Evolutionary conservation across 352 stramenopile genomes (phyloP), one percentile per base, ranked within the genome.

Genomic region (Phytophthora multivora): DNA sequence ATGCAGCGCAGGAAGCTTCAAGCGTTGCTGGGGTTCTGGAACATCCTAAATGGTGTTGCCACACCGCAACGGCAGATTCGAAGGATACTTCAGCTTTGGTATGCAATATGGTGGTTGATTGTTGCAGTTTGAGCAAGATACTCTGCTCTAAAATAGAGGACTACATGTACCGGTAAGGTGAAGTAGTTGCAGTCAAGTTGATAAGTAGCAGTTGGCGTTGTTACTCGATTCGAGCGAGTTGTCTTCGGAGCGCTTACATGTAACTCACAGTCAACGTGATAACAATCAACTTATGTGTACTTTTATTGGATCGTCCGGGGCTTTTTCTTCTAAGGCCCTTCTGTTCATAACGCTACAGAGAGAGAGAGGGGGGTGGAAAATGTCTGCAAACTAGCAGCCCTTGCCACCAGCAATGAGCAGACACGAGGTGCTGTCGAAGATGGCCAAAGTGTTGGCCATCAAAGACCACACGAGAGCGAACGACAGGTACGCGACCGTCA

Each of bases 381-480:
- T 30, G 13, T 18, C 25, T 11, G 25, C 18, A 6, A 30, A 12
- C 46, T 72, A 77, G 48, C 73, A 82, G 19, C 73, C 71, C 5
- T 46, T 51, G 55, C 75, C 75, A 31, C 73, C 75, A 21, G 64
- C 75, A 59, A 85, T 77, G 3, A 69, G 15, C 10, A 82, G 50
- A 33, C 72, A 84, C 42, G 62, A 77, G 12, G 75, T 84, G 25
- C 59, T 65, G 16, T 73, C 58, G 42, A 72, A 79, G 33, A 80
- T 71, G 11, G 69, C 69, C 13, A 83, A 28, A 1, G 56, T 71
- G 30, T 83, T 80, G 40, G 50, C 48, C 71, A 69, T 76, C 4
- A 80, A 16, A 9, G 75, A 79, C 66, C 75, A 84, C 11, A 60
- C 30, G 4, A 81, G 51, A n/a, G 66, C 60, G 19, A 81, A 66